phyloP scores from a whole-genome alignment of 2,329 filamentous ascomycete genomes.

The Cercospora sp. region DNA sequence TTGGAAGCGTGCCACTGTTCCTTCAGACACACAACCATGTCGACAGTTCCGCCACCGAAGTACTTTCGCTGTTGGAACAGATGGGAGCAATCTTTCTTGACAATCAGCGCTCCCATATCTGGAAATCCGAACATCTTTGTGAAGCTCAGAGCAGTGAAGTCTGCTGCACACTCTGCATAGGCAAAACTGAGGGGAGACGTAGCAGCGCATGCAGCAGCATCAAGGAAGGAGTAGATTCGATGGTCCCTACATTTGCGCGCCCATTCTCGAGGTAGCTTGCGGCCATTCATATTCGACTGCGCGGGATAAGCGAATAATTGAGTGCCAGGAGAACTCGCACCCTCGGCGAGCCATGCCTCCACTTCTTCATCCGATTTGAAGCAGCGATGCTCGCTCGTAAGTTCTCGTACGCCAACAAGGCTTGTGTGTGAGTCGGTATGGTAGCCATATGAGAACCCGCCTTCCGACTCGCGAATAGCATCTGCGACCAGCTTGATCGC shows the following conservation, averaged over 20 bases:
- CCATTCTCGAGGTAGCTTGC: slow-evolving; percentile 73
- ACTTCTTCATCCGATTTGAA: slow-evolving; percentile 65
- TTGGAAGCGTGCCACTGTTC: slow-evolving; percentile 84
- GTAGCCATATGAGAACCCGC: slow-evolving; percentile 79
- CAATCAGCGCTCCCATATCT: slow-evolving; percentile 80
- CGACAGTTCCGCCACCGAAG: slow-evolving; percentile 93
- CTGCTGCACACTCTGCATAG: slow-evolving; percentile 63
- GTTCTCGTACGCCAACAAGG: slow-evolving; percentile 70
- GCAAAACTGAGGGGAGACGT: slow-evolving; percentile 75
- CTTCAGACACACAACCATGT: slow-evolving; percentile 73
- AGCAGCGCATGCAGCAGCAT: slow-evolving; percentile 78
- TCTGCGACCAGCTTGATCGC: slow-evolving; percentile 86
- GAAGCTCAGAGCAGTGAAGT: slow-evolving; percentile 85
- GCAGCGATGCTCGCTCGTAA: slow-evolving; percentile 66
- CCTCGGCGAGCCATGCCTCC: slow-evolving; percentile 60
- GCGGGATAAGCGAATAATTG: slow-evolving; percentile 77
- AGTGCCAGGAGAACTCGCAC: slow-evolving; percentile 30
- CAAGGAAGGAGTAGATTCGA: slow-evolving; percentile 66
- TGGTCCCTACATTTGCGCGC: background rate
- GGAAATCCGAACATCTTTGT: slow-evolving; percentile 99
- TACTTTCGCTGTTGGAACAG: slow-evolving; percentile 69
- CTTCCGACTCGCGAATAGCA: slow-evolving; percentile 65
- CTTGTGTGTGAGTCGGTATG: slow-evolving; percentile 86
- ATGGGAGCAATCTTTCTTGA: slow-evolving; percentile 68
- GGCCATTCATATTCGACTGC: slow-evolving; percentile 91